phyloP scores from a whole-genome alignment of 192 early-diverging fungal genomes.

The Haplosporangium gracile region DNA sequence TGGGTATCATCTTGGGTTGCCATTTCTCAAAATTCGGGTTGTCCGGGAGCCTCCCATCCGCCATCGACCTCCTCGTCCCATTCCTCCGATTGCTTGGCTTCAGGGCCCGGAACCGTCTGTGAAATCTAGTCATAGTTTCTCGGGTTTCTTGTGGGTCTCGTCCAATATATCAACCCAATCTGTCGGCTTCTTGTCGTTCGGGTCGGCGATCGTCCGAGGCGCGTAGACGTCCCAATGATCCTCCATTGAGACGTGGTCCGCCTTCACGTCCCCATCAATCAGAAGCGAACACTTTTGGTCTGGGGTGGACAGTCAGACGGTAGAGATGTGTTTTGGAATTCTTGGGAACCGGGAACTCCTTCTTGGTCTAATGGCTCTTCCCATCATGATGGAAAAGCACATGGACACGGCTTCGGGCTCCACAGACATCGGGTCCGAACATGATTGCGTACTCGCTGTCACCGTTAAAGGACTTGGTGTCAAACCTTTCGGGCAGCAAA shows the following conservation, averaged over 20 bases:
- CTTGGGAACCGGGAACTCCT: constrained; percentile 74
- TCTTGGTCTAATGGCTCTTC: constrained; percentile 86
- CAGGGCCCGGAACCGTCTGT: constrained; percentile 79
- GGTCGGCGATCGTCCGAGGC: constrained; percentile 85
- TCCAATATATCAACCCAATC: constrained; percentile 95
- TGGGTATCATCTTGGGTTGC: constrained; percentile 84
- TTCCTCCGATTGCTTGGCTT: constrained; percentile 85
- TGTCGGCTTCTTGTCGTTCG: constrained; percentile 86
- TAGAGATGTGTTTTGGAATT: constrained; percentile 91
- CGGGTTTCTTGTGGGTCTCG: constrained; percentile 80
- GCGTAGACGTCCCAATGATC: constrained; percentile 66
- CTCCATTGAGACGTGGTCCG: constrained; percentile 31
- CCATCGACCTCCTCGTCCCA: constrained; percentile 97
- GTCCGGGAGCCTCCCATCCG: constrained; percentile 92
- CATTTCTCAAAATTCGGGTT: constrained; percentile 93
- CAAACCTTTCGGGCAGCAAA: constrained; percentile 82
- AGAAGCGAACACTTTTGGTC: constrained; percentile 64
- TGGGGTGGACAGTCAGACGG: constrained; percentile 84
- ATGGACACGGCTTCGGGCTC: constrained; percentile 90
- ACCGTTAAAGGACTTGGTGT: constrained; percentile 84
- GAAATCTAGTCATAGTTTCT: constrained; percentile 89
- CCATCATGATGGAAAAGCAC: constrained; percentile 96
- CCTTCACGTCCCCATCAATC: constrained; percentile 28
- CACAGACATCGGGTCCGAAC: constrained; percentile 96
- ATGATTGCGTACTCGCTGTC: constrained; percentile 86